These are phyloP conservation scores for Malus orientalis DNA, from an alignment of 306 rosid genomes.

Conservation along the genomic window DNA sequence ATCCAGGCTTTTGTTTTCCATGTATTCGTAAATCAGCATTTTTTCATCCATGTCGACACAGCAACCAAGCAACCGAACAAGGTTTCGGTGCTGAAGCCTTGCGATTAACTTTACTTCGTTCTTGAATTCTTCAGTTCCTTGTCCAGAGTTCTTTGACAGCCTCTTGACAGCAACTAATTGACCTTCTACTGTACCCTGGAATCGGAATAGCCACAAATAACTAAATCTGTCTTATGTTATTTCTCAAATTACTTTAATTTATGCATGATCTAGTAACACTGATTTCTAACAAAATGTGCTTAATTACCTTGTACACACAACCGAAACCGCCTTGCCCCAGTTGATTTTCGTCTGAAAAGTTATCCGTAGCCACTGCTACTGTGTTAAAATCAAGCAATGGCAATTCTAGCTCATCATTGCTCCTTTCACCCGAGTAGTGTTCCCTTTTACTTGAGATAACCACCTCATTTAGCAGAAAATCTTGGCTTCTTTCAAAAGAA, in stretches of 20 bases:
- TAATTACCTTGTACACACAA: conserved; percentile 34
- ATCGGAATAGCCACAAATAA: neutral
- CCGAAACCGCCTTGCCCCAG: conserved; percentile 79
- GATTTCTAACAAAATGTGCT: neutral
- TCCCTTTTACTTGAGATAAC: neutral
- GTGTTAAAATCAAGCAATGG: conserved; percentile 44
- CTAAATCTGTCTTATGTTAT: neutral
- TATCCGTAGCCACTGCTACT: conserved; percentile 38
- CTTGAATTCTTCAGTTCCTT: conserved; percentile 36
- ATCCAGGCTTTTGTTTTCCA: conserved; percentile 46
- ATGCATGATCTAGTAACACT: neutral
- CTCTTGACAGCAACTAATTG: conserved; percentile 1
- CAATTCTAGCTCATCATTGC: conserved; percentile 38
- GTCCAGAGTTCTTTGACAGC: conserved; percentile 2
- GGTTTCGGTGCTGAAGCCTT: conserved; percentile 56
- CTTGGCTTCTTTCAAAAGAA: conserved; percentile 32
- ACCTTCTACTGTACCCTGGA: neutral
- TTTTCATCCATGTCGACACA: conserved; percentile 40
- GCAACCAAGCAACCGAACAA: conserved; percentile 49
- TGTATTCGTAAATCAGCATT: conserved; percentile 16
- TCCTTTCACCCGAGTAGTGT: conserved; percentile 30
- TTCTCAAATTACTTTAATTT: neutral
- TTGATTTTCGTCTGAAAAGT: conserved; percentile 26
- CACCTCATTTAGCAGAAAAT: conserved; percentile 16
- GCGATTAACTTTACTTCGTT: conserved; percentile 46